Percentiles rank a stretch among this genome's conserved stretches.
These are phyloP conservation scores for Solanum medicagineum DNA, from an alignment of 257 asterid species.

Conservation along the genomic window DNA sequence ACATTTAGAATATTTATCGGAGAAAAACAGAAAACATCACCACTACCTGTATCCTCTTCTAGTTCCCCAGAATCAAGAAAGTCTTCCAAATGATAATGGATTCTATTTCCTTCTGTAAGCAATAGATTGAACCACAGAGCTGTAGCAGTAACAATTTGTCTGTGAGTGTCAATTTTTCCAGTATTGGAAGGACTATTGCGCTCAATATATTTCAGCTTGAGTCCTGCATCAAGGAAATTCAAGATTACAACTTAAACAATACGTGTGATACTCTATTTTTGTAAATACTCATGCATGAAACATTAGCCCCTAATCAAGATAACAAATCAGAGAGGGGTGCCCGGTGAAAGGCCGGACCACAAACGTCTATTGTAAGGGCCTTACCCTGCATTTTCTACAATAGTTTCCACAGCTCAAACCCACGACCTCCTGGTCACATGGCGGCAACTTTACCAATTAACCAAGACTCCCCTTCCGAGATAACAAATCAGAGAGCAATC, in stretches of 20 bases:
- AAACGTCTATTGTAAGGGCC: not conserved
- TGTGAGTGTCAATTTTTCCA: not conserved
- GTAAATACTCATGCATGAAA: not conserved
- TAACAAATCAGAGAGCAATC: not conserved
- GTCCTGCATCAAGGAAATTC: not conserved
- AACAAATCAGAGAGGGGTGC: not conserved
- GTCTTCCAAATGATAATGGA: not conserved
- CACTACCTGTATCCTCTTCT: not conserved
- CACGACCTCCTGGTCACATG: not conserved
- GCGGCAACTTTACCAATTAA: too few species aligned
- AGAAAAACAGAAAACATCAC: not conserved
- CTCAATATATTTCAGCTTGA: not conserved
- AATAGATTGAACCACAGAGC: not conserved
- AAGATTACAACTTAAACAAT: not conserved
- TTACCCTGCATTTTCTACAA: not conserved
- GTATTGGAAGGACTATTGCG: not conserved
- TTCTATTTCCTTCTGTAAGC: not conserved
- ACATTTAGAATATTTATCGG: not conserved
- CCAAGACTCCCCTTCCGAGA: not conserved
- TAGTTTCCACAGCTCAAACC: not conserved
- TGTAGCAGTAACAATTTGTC: not conserved
- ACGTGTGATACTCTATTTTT: not conserved
- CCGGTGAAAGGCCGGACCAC: not conserved
- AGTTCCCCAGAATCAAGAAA: not conserved
- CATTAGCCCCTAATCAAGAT: not conserved